These are phyloP conservation scores for Hypoxylon sp. DNA, from an alignment of 2,329 filamentous ascomycete species.

Conservation along the genomic window DNA sequence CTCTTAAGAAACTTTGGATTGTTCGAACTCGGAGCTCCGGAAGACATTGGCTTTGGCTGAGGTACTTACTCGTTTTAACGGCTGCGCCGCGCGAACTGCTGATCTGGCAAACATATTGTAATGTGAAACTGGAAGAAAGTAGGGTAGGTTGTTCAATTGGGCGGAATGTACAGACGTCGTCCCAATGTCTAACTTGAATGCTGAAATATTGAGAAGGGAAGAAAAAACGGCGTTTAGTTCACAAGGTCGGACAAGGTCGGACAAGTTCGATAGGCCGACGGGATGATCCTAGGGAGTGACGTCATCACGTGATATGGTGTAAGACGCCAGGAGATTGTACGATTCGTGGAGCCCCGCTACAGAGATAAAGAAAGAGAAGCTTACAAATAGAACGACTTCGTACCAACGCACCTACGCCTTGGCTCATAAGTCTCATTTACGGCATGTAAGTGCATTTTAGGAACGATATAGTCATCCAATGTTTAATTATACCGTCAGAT, in stretches of 20 bases:
- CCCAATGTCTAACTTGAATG: constrained; percentile 8
- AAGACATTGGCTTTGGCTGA: constrained; percentile 18
- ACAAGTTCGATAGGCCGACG: constrained; percentile 33
- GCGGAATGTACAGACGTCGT: constrained; percentile 7
- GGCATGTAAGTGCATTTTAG: too few relatives aligned
- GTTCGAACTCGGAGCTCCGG: constrained; percentile 36
- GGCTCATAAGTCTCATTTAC: too few relatives aligned
- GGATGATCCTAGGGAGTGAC: constrained; percentile 37
- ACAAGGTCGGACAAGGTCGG: constrained; percentile 26
- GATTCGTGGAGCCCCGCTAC: constrained; percentile 1
- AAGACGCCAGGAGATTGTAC: constrained; percentile 10
- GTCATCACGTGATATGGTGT: constrained; percentile 42
- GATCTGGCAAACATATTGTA: constrained; percentile 69
- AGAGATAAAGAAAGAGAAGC: neutral
- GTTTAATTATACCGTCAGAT: too few relatives aligned
- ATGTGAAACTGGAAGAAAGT: neutral
- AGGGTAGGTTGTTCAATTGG: constrained; percentile 25
- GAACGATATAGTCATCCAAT: too few relatives aligned
- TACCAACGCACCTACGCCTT: too few relatives aligned
- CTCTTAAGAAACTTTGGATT: constrained; percentile 3
- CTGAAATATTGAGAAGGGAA: constrained; percentile 7
- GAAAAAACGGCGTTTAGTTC: constrained; percentile 2
- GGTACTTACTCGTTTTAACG: constrained; percentile 65
- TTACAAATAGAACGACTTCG: constrained; percentile 25
- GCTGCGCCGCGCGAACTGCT: constrained; percentile 65